Conservation (phyloP, 768 basidiomycete species). For the Phaeotremella fagi region DNA sequence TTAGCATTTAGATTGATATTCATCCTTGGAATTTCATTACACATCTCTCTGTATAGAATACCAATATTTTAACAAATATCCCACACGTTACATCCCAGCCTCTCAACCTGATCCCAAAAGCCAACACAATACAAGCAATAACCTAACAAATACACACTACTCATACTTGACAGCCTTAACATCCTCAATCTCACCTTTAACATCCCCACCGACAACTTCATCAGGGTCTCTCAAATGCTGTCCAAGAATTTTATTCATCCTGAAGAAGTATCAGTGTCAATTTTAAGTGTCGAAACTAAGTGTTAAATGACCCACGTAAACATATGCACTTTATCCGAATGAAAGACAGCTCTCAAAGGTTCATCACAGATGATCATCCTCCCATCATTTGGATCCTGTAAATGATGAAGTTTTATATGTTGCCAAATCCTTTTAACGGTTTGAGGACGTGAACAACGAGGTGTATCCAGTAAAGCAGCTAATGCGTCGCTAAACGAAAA, state of each 20-base stretch:
- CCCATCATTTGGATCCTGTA: slow-evolving; percentile 80
- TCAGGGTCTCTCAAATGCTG: slow-evolving; percentile 51
- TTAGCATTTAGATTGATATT: no score
- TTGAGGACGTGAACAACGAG: slow-evolving; percentile 75
- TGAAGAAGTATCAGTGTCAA: slow-evolving; percentile 31
- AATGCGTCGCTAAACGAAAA: slow-evolving; percentile 60
- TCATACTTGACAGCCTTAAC: no score
- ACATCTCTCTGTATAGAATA: no score
- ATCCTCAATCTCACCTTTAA: not conserved
- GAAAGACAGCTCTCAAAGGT: slow-evolving; percentile 67
- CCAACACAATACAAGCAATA: no score
- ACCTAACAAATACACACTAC: no score
- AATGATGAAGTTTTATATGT: slow-evolving; percentile 71
- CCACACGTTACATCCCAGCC: no score
- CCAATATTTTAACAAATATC: no score
- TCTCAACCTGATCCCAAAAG: no score
- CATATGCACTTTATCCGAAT: slow-evolving; percentile 73
- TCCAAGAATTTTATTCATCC: slow-evolving; percentile 86
- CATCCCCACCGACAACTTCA: slow-evolving; percentile 27
- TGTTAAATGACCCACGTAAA: slow-evolving; percentile 56
- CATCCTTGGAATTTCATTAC: no score
- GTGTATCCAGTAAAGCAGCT: slow-evolving; percentile 62
- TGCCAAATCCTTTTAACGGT: slow-evolving; percentile 87
- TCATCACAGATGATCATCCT: slow-evolving; percentile 81
- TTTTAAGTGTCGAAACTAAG: not conserved